Base-by-base conservation (phyloP, 768 basidiomycete species). In the Suillus cothurnatus region DNA sequence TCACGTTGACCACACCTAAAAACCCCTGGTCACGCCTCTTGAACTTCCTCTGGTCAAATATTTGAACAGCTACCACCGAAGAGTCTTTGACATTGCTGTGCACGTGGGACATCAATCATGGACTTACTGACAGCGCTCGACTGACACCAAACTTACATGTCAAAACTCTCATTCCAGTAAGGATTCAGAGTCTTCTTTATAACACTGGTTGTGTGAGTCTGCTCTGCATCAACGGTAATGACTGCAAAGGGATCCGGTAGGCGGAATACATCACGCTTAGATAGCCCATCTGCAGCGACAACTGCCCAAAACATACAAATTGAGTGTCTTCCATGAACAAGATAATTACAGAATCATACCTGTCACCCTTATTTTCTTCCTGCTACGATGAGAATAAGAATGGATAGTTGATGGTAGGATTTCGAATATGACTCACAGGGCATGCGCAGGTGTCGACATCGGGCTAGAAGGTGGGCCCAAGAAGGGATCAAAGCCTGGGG, bases 31-130 rank as follows among this genome's bases (percentile, higher is more conserved):
- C 97, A 72, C 91, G 89, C 79, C 93, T 86, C 84, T 99, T 99
- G 83, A 99, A 99, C 80, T 99, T 99, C 77, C 95, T 90, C 79
- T 99, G 97, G 80, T 99, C 97, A 71, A 99, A 99, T 71, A 99
- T 97, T 80, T 99, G 97, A 1, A 99, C 96, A 6, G 95, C 94
- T 65, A 99, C 87, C 57, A 99, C 93, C 21, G 96, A 98, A n/a
- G 93, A 94, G 70, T 99, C 97, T 77, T 95, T 97, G 74, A 97
- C 97, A 61, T 87, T 93, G 70, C 96, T 98, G 71, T 31, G 49
- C 62, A 63, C 63, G 66, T 65, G 59, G 17, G 58, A 9, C 31
- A 41, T 45, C 6, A 21, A 26, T 65, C 36, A 52, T 31, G 58
- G 36, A 49, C 31, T 28, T 47, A 60, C 7, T 53, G 9, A 23